phyloP scores from a whole-genome alignment of 441 rosid species.

The Mallotus repandus region DNA sequence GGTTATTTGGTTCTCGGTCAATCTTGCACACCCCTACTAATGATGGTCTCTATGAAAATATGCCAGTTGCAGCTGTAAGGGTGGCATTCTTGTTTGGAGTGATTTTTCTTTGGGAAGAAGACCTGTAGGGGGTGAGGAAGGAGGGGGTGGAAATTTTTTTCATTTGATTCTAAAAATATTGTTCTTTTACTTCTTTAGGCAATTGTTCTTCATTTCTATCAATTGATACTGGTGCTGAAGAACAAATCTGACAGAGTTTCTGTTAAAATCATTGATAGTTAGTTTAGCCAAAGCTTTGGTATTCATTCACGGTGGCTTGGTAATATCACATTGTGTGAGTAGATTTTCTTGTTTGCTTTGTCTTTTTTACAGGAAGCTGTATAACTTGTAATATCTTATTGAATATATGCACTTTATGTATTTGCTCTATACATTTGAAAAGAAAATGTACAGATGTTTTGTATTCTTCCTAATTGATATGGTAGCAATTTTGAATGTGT shows the following conservation, averaged over 20 bases:
- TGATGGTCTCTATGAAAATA: not conserved
- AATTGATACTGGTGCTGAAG: too few relatives aligned
- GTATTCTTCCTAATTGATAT: not conserved
- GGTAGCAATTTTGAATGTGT: too few relatives aligned
- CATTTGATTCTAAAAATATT: too few relatives aligned
- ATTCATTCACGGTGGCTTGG: too few relatives aligned
- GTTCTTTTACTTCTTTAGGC: too few relatives aligned
- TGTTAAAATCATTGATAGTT: not conserved
- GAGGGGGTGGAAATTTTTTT: too few relatives aligned
- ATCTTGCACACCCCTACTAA: too few relatives aligned
- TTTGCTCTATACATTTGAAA: not conserved
- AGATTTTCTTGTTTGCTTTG: not conserved
- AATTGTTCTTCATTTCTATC: too few relatives aligned
- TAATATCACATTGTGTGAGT: not conserved
- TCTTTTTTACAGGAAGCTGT: not conserved
- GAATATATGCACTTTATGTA: not conserved
- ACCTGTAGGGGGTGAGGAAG: too few relatives aligned
- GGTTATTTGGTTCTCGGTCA: too few relatives aligned
- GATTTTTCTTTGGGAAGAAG: too few relatives aligned
- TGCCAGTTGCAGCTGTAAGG: not conserved
- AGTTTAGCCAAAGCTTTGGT: too few relatives aligned
- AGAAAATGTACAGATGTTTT: not conserved
- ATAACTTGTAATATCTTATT: not conserved
- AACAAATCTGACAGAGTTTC: not conserved
- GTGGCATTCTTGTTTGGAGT: not conserved